phyloP scores from a whole-genome alignment of 2,329 filamentous ascomycete genomes.

The Curvularia sp. region DNA sequence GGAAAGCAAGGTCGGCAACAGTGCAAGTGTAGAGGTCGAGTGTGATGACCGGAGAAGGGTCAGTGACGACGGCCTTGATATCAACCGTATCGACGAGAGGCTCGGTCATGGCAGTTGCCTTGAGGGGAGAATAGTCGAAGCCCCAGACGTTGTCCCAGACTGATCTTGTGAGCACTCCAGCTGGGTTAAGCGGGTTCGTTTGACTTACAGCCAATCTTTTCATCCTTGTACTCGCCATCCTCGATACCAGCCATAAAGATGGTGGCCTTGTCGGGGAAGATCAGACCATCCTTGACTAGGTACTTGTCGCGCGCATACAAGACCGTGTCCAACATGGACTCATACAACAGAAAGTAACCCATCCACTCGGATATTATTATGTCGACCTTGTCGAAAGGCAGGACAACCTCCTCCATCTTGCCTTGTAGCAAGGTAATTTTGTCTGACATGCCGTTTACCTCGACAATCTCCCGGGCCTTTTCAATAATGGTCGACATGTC shows the following conservation, averaged over 20 bases:
- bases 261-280: slow-evolving; percentile 98
- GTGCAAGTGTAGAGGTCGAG: slow-evolving; percentile 94
- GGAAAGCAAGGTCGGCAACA: slow-evolving; percentile 82
- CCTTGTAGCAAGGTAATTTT: slow-evolving; percentile 98
- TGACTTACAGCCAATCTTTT: slow-evolving; percentile 91
- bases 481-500: slow-evolving; percentile 99
- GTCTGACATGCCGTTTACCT: slow-evolving; percentile 86
- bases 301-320: slow-evolving; percentile 95
- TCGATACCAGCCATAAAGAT: slow-evolving; percentile 97
- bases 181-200: neutral
- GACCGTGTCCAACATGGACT: slow-evolving; percentile 98
- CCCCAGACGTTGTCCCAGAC: slow-evolving; percentile 99
- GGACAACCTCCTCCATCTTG: slow-evolving; percentile 98
- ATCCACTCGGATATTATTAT: slow-evolving; percentile 99
- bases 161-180: slow-evolving; percentile 49
- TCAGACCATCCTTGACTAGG: slow-evolving; percentile 83
- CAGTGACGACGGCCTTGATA: slow-evolving; percentile 94
- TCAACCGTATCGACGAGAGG: slow-evolving; percentile 98
- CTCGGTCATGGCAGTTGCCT: slow-evolving; percentile 90
- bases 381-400: slow-evolving; percentile 94
- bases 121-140: slow-evolving; percentile 94
- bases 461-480: slow-evolving; percentile 95
- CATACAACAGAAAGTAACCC: slow-evolving; percentile 98
- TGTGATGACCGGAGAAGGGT: slow-evolving; percentile 82
- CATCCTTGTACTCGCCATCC: slow-evolving; percentile 99